Conservation (phyloP, 306 rosid genomes). For the Potentilla sterilis region DNA sequence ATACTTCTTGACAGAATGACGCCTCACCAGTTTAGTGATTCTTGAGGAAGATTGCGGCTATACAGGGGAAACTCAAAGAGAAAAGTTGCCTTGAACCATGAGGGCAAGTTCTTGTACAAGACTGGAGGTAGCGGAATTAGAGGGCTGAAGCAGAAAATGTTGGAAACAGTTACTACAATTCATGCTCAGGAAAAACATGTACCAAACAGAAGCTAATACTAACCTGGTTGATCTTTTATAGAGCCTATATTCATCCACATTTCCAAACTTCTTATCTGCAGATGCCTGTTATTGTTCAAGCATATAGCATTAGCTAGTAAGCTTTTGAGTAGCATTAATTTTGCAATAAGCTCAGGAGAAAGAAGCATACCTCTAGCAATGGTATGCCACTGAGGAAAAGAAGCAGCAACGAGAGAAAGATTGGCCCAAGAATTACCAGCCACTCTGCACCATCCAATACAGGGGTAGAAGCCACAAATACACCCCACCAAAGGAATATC, state of each 20-base stretch:
- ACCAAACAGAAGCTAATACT: constrained; percentile 19
- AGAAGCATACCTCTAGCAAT: constrained; percentile 77
- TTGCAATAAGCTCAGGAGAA: constrained; percentile 23
- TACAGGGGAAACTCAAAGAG: constrained; percentile 85
- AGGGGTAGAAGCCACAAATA: constrained; percentile 81
- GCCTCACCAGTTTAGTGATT: constrained; percentile 61
- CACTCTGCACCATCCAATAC: constrained; percentile 74
- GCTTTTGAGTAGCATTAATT: constrained; percentile 9
- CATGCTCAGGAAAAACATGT: constrained; percentile 9
- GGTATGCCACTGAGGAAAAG: constrained; percentile 96
- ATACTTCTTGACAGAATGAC: constrained; percentile 11
- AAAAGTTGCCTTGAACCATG: constrained; percentile 64
- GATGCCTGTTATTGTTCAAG: constrained; percentile 62
- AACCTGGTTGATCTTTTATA: constrained; percentile 84
- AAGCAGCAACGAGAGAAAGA: constrained; percentile 81
- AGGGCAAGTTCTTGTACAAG: constrained; percentile 72
- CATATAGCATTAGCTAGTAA: constrained; percentile 20
- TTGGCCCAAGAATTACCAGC: constrained; percentile 83
- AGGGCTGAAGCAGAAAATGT: constrained; percentile 61
- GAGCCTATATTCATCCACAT: constrained; percentile 51
- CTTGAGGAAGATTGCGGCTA: constrained; percentile 61
- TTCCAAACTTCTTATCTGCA: constrained; percentile 90
- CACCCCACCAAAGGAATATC: constrained; percentile 98
- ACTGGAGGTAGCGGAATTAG: constrained; percentile 66
- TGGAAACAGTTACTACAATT: constrained; percentile 24